A percentile compares a stretch with the other conserved stretches of the same genome.
Evolutionary conservation across 164 flowering plant species (phyloP).

Genomic region (Paratinospora sagittata): DNA sequence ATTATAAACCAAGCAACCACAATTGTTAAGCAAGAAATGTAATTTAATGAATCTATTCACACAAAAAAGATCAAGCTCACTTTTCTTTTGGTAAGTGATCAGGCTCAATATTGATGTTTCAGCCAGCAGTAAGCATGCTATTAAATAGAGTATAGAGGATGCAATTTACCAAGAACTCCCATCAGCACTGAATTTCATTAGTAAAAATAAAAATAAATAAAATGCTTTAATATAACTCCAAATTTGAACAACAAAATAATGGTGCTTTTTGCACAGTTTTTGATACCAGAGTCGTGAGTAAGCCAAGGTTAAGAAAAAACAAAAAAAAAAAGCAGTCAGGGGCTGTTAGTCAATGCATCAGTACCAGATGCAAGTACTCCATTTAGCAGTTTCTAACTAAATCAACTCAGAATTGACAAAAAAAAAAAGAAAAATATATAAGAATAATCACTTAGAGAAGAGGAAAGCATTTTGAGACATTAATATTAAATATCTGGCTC

Average conservation of each 20-base stretch:
- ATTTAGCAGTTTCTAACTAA: background rate
- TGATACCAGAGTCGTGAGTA: no score
- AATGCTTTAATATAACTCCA: background rate
- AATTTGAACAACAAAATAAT: background rate
- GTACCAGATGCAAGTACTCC: no score
- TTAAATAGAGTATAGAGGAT: background rate
- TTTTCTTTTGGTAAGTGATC: no score
- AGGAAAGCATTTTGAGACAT: background rate
- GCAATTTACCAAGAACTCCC: background rate
- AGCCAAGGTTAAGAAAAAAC: background rate
- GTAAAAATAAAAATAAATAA: background rate
- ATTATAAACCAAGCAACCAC: no score
- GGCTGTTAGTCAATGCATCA: no score
- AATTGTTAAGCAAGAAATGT: no score
- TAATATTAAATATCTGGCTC: background rate
- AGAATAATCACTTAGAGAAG: conserved; percentile 1
- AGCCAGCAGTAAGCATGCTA: no score
- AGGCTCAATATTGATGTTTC: no score
- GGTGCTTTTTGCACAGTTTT: no score
- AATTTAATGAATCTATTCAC: no score
- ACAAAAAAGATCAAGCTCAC: no score
- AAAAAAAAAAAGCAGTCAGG: no score
- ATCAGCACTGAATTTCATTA: background rate
- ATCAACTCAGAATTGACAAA: background rate
- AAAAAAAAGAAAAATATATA: background rate